These are phyloP conservation scores for Zymoseptoria ardabiliae DNA, from an alignment of 2,329 filamentous ascomycete genomes.

Conservation along the genomic window DNA sequence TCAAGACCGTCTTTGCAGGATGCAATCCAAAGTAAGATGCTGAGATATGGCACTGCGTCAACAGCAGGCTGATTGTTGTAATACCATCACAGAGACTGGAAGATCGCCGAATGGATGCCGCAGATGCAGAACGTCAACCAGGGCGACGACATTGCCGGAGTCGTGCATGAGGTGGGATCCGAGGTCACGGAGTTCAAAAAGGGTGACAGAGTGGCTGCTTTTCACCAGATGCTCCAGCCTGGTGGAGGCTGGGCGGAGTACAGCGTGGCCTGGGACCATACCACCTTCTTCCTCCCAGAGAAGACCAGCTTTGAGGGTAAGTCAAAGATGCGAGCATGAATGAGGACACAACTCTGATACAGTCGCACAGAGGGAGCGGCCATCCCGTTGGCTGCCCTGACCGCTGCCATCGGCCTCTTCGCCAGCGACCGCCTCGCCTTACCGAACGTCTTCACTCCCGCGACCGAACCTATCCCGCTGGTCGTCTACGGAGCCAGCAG, in stretches of 20 bases:
- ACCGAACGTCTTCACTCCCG: constrained; percentile 34
- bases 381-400: constrained; percentile 41
- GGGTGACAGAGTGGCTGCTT: constrained; percentile 53
- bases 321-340: not conserved
- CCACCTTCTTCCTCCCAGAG: constrained; percentile 50
- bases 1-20: constrained; percentile 26
- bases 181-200: constrained; percentile 51
- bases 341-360: not conserved
- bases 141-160: constrained; percentile 32
- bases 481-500: constrained; percentile 47
- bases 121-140: constrained; percentile 19
- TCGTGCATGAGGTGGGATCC: constrained; percentile 48
- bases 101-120: constrained; percentile 15
- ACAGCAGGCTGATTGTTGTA: not conserved
- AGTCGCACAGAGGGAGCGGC: constrained; percentile 34
- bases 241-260: constrained; percentile 56
- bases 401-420: constrained; percentile 40
- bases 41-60: not conserved
- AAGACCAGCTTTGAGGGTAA: constrained; percentile 46
- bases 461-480: constrained; percentile 23
- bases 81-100: constrained; percentile 5
- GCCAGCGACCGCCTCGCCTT: constrained; percentile 32
- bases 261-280: constrained; percentile 48
- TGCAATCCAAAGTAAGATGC: constrained; percentile 23
- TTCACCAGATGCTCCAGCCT: constrained; percentile 45